Evolutionary conservation across 768 basidiomycete species (phyloP).

Genomic region (Phylloporus arenicola): DNA sequence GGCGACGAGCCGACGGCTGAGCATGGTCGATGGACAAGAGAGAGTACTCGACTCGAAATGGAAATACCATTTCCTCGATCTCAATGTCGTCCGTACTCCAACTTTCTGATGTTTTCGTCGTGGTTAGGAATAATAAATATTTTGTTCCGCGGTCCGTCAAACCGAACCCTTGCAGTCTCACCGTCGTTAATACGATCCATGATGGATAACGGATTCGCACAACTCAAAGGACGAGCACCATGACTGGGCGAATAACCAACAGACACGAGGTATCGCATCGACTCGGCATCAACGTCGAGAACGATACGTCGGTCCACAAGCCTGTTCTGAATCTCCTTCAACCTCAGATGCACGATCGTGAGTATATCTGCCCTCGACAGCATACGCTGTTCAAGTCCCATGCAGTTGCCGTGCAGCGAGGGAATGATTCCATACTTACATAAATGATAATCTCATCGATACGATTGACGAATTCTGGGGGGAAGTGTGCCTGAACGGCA

Average conservation of each 20-base stretch:
- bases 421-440: conserved; percentile 25
- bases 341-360: conserved; percentile 84
- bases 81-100: conserved; percentile 53
- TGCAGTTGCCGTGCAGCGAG: conserved; percentile 9
- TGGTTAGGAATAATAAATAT: conserved; percentile 82
- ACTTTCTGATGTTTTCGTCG: conserved; percentile 42
- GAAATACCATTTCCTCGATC: conserved; percentile 17
- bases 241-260: conserved; percentile 78
- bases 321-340: conserved; percentile 80
- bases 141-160: conserved; percentile 79
- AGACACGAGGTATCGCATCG: conserved; percentile 70
- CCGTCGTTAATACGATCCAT: conserved; percentile 77
- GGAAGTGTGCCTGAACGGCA: conserved; percentile 80
- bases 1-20: conserved; percentile 23
- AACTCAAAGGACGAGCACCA: conserved; percentile 88
- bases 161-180: conserved; percentile 68
- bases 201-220: conserved; percentile 83
- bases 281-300: conserved; percentile 68
- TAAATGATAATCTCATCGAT: conserved; percentile 83
- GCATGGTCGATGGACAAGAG: conserved; percentile 19
- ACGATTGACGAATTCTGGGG: conserved; percentile 89
- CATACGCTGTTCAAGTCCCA: conserved; percentile 50
- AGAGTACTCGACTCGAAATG: background rate
- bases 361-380: conserved; percentile 73
- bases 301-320: conserved; percentile 76